Percentiles rank a stretch among this genome's conserved stretches.
phyloP scores from a whole-genome alignment of 257 asterid species.

The Plectranthus barbatus region DNA sequence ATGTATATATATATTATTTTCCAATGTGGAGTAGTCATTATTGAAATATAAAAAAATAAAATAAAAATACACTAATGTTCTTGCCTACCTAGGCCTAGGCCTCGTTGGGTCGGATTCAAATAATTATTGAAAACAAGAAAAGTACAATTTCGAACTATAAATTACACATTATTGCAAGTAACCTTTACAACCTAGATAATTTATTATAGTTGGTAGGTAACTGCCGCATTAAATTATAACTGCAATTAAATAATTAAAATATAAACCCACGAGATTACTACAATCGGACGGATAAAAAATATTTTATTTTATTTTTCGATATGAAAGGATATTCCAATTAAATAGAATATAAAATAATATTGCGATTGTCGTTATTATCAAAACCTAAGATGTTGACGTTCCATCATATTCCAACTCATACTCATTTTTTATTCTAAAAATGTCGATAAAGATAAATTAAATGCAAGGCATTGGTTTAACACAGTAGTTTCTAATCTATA shows the following conservation, averaged over 20 bases:
- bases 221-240: constrained; percentile 13
- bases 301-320: neutral
- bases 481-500: no score
- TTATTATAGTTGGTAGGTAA: constrained; percentile 17
- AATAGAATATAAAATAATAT: constrained; percentile 4
- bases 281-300: neutral
- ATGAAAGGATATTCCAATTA: constrained; percentile 5
- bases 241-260: neutral
- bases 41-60: neutral
- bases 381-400: constrained; percentile 35
- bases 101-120: neutral
- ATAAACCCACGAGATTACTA: neutral
- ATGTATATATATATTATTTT: neutral
- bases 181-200: constrained; percentile 5
- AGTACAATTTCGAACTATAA: constrained; percentile 16
- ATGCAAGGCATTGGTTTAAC: no score
- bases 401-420: constrained; percentile 39
- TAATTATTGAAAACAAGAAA: constrained; percentile 5
- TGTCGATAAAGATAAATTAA: neutral
- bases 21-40: neutral
- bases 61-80: neutral
- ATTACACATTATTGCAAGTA: constrained; percentile 11
- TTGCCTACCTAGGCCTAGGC: constrained; percentile 1
- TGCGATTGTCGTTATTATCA: constrained; percentile 4
- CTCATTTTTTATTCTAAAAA: neutral